Base-by-base conservation (phyloP, 2,329 filamentous ascomycete species). In the Pestalotiopsis sp. region DNA sequence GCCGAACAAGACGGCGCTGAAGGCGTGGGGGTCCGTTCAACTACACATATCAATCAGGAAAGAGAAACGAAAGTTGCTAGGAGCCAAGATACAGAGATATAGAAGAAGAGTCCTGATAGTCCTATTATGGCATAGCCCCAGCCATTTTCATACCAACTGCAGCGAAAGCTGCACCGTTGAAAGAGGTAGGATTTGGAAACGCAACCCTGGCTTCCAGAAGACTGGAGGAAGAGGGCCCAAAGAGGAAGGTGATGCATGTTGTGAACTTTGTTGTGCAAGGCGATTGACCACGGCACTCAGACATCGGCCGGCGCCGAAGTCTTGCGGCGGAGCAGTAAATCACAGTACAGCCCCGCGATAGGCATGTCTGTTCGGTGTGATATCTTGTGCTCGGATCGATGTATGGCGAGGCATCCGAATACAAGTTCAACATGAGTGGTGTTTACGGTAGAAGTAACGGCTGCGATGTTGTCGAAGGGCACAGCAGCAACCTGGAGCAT, bases 171-270 rank as follows among this genome's bases (percentile, higher is more conserved):
- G 25, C 59, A 39, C 31, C 25, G 11, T 14, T 20, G 25, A 62
- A 17, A 36, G 13, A n/a, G 14, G 27, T 62, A 31, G 59, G 27
- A 14, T 62, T n/a, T 62, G 59, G 14, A 39, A 13, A 20, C 59
- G 27, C 20, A n/a, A 62, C 27, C 36, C 36, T 62, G 27, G 59
- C 59, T 62, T 62, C 59, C 59, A 62, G 59, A 39, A 41, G 59
- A 62, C 25, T 62, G 59, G 59, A 39, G 59, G 17, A 38, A 41
- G 59, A 36, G 14, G 31, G 17, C 36, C 31, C 27, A 36, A 62
- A 62, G 9, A 39, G 59, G 59, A 62, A 62, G 59, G 59, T 62
- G 59, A 38, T 12, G 12, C 27, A 62, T 39, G 27, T 31, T 13
- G 13, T 39, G 25, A 11, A 39, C 59, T 39, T 36, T 62, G 31